These are phyloP conservation scores for Hysterangium stoloniferum DNA, from an alignment of 768 basidiomycete species.

Conservation along the genomic window DNA sequence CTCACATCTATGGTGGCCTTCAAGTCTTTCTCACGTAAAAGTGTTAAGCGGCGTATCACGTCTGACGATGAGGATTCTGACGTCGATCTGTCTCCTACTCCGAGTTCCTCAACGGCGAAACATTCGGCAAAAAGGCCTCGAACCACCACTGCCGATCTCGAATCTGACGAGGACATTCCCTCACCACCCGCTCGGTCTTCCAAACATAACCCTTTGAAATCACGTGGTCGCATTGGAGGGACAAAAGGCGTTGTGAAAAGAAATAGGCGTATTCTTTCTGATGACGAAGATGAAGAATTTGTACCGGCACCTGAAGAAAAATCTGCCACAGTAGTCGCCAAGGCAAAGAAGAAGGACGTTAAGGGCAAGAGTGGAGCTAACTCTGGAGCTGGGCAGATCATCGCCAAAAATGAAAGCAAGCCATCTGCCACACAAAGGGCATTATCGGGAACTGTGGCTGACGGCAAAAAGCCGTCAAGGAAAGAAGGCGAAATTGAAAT, in stretches of 20 bases:
- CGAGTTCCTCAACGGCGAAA: neutral
- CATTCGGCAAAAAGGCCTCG: neutral
- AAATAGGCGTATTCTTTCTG: slow-evolving; percentile 1
- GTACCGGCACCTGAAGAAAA: slow-evolving; percentile 4
- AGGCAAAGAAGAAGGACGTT: slow-evolving; percentile 13
- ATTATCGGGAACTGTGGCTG: neutral
- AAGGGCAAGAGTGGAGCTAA: slow-evolving; percentile 27
- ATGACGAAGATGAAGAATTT: slow-evolving; percentile 13
- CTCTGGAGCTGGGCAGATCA: slow-evolving; percentile 19
- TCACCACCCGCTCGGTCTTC: neutral
- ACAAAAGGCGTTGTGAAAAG: neutral
- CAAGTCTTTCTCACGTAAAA: neutral
- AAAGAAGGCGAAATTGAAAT: neutral
- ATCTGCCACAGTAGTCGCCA: slow-evolving; percentile 11
- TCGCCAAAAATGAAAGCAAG: slow-evolving; percentile 37
- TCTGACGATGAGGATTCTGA: slow-evolving; percentile 9
- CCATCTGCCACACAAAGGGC: slow-evolving; percentile 3
- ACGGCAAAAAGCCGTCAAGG: slow-evolving; percentile 1
- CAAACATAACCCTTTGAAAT: neutral
- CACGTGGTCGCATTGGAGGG: neutral
- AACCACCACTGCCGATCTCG: neutral
- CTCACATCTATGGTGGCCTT: slow-evolving; percentile 1
- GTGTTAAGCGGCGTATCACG: slow-evolving; percentile 2
- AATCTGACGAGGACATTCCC: neutral
- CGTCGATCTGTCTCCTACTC: neutral